phyloP scores from a whole-genome alignment of 257 asterid species.

The Paraleonurus japonicus region DNA sequence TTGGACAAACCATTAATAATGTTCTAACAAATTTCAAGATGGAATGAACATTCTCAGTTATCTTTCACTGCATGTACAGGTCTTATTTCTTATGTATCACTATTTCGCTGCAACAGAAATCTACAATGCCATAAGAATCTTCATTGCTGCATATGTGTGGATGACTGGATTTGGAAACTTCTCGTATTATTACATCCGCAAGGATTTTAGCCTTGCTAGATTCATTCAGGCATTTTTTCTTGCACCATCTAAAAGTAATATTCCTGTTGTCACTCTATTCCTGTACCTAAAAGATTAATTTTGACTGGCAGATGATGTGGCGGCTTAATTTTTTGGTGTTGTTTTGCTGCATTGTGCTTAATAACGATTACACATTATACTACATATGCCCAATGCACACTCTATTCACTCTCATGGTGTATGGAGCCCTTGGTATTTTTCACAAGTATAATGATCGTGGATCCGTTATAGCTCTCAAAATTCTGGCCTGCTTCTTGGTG shows the following conservation, averaged over 20 bases:
- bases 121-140: conserved; percentile 78
- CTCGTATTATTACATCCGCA: conserved; percentile 81
- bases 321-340: conserved; percentile 82
- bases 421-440: conserved; percentile 79
- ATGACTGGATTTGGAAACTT: conserved; percentile 97
- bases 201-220: conserved; percentile 82
- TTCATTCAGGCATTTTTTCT: conserved; percentile 59
- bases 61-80: conserved; percentile 45
- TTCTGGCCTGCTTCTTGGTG: conserved; percentile 71
- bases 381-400: conserved; percentile 96
- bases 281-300: conserved; percentile 27
- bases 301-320: conserved; percentile 85
- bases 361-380: conserved; percentile 65
- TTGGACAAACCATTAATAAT: conserved; percentile 5
- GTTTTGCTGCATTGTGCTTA: conserved; percentile 77
- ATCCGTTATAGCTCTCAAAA: conserved; percentile 63
- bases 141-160: conserved; percentile 90
- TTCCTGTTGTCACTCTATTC: conserved; percentile 15
- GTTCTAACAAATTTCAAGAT: neutral
- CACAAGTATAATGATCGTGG: conserved; percentile 77
- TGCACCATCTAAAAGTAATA: neutral
- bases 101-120: conserved; percentile 83
- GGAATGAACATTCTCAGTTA: conserved; percentile 24
- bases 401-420: conserved; percentile 90
- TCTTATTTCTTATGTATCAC: conserved; percentile 86